Evolutionary conservation across 2,329 filamentous ascomycete genomes (phyloP).

Genomic region (Penicillium sp.): DNA sequence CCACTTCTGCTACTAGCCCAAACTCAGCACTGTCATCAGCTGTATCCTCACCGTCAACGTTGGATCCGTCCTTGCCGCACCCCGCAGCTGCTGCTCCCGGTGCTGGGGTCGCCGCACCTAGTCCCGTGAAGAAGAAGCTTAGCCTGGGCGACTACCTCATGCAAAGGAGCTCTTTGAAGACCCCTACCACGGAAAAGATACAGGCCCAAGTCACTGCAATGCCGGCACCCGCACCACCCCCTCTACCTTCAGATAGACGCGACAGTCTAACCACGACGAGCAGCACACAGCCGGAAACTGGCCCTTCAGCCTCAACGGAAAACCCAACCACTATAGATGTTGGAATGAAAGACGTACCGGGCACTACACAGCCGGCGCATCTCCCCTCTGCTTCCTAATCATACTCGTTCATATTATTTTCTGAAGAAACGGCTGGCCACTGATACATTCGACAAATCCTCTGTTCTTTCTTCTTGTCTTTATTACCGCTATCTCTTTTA

Average conservation of each 20-base stretch:
- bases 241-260: conserved; percentile 22
- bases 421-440: conserved; percentile 17
- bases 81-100: conserved; percentile 28
- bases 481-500: conserved; percentile 20
- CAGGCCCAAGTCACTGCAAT: conserved; percentile 34
- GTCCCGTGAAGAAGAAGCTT: conserved; percentile 56
- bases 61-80: conserved; percentile 33
- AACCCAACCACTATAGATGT: conserved; percentile 32
- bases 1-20: conserved; percentile 35
- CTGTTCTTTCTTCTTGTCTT: conserved; percentile 19
- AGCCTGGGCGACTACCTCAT: conserved; percentile 56
- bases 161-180: conserved; percentile 45
- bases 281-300: conserved; percentile 16
- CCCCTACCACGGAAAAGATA: conserved; percentile 48
- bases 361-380: conserved; percentile 33
- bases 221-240: conserved; percentile 32
- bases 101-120: conserved; percentile 46
- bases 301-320: conserved; percentile 28
- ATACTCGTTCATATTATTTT: conserved; percentile 9
- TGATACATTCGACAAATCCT: conserved; percentile 12
- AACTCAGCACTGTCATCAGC: conserved; percentile 36
- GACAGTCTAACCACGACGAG: conserved; percentile 21
- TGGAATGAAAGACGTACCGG: conserved; percentile 38
- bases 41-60: conserved; percentile 33
- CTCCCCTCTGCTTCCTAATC: conserved; percentile 34